Evolutionary conservation across 164 flowering plant species (phyloP).

Genomic region (Nymphaea thermarum): DNA sequence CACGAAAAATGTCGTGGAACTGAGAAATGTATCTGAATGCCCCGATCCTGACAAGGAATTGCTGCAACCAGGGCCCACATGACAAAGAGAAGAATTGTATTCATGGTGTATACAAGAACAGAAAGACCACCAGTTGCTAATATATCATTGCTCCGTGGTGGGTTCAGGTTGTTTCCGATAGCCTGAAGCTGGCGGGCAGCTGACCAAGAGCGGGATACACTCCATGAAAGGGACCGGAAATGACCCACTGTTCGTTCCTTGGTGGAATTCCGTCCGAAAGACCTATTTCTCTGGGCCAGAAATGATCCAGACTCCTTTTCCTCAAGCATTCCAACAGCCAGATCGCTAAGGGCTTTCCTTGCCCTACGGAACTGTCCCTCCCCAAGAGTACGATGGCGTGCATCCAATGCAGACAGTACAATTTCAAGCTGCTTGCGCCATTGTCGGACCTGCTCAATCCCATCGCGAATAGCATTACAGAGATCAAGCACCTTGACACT

Average conservation of each 20-base stretch:
- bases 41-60: constrained; percentile 93
- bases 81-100: constrained; percentile 48
- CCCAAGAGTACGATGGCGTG: constrained; percentile 32
- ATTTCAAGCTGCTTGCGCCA: constrained; percentile 82
- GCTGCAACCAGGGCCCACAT: constrained; percentile 96
- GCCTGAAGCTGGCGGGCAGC: constrained; percentile 80
- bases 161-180: constrained; percentile 47
- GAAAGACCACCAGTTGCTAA: constrained; percentile 50
- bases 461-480: constrained; percentile 82
- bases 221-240: constrained; percentile 81
- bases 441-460: constrained; percentile 70
- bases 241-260: constrained; percentile 31
- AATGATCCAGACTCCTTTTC: constrained; percentile 50
- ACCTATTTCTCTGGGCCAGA: constrained; percentile 53
- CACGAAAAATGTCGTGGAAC: constrained; percentile 55
- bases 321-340: constrained; percentile 67
- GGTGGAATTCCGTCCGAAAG: constrained; percentile 51
- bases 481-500: constrained; percentile 79
- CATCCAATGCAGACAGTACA: constrained; percentile 48
- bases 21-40: constrained; percentile 63
- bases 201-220: constrained; percentile 75
- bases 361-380: constrained; percentile 88
- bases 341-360: constrained; percentile 69
- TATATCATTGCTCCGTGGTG: constrained; percentile 54
- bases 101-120: constrained; percentile 60